Evolutionary conservation across 2,329 filamentous ascomycete genomes (phyloP).

Genomic region (Penicillium sp.): DNA sequence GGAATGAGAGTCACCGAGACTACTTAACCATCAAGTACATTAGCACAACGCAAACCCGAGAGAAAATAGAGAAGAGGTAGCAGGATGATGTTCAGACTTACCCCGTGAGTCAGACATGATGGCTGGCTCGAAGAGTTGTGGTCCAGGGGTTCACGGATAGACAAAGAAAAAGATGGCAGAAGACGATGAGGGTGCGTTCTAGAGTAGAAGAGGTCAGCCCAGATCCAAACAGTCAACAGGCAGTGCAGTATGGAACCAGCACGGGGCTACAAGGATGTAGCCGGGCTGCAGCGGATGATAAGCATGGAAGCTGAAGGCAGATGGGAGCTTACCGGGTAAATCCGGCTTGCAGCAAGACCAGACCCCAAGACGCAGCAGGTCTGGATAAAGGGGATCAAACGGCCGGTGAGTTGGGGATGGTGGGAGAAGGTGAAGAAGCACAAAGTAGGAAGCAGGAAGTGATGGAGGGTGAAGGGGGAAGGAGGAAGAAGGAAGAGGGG

Average conservation of each 20-base stretch:
- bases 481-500: constrained; percentile 23
- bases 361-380: neutral
- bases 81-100: constrained; percentile 11
- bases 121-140: constrained; percentile 2
- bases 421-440: neutral
- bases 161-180: no score
- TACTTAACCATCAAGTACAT: no score
- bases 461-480: constrained; percentile 5
- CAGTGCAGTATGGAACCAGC: neutral
- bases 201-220: no score
- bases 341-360: no score
- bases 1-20: constrained; percentile 36
- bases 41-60: no score
- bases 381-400: neutral
- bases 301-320: constrained; percentile 2
- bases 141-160: neutral
- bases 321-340: constrained; percentile 5
- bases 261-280: neutral
- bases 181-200: no score
- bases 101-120: constrained; percentile 27
- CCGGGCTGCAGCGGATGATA: constrained; percentile 5
- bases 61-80: no score
- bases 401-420: no score
- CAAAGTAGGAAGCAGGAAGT: neutral
- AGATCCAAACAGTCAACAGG: neutral